Conservation (phyloP, 225 moss, liverwort and hornwort species). For the Marchantia polymorpha region DNA sequence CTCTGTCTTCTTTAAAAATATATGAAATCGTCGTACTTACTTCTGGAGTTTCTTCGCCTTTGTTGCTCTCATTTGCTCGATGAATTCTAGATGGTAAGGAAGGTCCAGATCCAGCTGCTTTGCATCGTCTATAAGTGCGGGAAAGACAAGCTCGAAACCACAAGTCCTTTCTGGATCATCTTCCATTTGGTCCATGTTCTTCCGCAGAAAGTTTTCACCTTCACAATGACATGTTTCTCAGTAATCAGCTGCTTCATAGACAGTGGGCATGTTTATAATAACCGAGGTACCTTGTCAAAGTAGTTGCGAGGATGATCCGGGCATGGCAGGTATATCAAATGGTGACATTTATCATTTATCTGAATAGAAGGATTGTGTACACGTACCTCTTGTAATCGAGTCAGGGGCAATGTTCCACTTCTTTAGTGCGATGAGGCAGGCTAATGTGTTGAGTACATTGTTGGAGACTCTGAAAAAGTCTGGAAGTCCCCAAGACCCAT, state of each 20-base stretch:
- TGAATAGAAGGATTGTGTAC: too few relatives aligned
- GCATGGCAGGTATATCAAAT: too few relatives aligned
- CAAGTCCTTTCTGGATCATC: constrained; percentile 12
- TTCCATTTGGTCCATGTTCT: constrained; percentile 46
- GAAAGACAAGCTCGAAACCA: constrained; percentile 61
- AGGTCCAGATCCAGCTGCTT: constrained; percentile 32
- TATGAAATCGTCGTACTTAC: background rate
- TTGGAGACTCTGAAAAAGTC: constrained; percentile 47
- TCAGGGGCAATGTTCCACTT: constrained; percentile 46
- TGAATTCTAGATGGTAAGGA: background rate
- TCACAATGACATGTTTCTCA: background rate
- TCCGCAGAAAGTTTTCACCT: constrained; percentile 47
- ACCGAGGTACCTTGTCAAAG: too few relatives aligned
- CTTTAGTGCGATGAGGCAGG: constrained; percentile 58
- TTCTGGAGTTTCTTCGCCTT: background rate
- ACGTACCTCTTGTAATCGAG: constrained; percentile 47
- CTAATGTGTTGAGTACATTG: constrained; percentile 50
- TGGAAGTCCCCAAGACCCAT: constrained; percentile 67
- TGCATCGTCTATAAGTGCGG: constrained; percentile 49
- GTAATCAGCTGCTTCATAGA: too few relatives aligned
- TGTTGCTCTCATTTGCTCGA: background rate
- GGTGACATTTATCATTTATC: too few relatives aligned
- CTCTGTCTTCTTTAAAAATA: too few relatives aligned
- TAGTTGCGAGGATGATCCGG: too few relatives aligned
- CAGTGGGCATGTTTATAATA: too few relatives aligned